phyloP scores from a whole-genome alignment of 2,329 filamentous ascomycete species.

The Fusarium decemcellulare region DNA sequence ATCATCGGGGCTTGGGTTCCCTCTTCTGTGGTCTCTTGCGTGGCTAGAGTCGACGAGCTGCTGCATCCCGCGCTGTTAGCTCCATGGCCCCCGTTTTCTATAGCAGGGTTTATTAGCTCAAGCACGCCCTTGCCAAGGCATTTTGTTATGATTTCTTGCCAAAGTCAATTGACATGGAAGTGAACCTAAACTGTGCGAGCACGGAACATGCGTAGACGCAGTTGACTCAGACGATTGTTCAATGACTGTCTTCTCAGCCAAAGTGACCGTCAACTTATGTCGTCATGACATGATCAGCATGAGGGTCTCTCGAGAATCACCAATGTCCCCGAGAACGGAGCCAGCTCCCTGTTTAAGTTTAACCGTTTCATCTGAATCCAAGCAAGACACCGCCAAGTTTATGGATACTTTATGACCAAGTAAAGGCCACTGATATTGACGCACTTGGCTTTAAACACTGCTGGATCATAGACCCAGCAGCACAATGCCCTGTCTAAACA shows the following conservation, averaged over 20 bases:
- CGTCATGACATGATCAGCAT: no score
- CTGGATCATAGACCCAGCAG: conserved; percentile 7
- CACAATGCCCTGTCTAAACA: conserved; percentile 36
- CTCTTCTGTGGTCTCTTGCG: conserved; percentile 3
- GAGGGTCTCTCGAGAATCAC: no score
- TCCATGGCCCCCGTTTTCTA: not conserved
- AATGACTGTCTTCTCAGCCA: no score
- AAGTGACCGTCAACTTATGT: no score
- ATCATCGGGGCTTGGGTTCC: not conserved
- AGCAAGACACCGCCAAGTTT: not conserved
- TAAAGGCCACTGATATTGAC: not conserved
- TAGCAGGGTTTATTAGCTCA: not conserved
- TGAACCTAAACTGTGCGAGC: no score
- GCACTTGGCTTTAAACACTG: not conserved
- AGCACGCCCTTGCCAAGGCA: no score
- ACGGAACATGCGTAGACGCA: not conserved
- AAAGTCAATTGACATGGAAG: no score
- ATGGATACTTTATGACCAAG: not conserved
- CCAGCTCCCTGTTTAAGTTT: no score
- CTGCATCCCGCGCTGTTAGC: not conserved
- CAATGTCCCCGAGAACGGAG: no score
- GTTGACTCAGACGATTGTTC: not conserved
- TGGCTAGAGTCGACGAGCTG: not conserved
- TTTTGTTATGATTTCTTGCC: no score
- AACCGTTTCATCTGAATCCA: no score